Evolutionary conservation across 2,329 filamentous ascomycete species (phyloP), one percentile per base, ranked within the genome.

Genomic region (Alternaria conjuncta): DNA sequence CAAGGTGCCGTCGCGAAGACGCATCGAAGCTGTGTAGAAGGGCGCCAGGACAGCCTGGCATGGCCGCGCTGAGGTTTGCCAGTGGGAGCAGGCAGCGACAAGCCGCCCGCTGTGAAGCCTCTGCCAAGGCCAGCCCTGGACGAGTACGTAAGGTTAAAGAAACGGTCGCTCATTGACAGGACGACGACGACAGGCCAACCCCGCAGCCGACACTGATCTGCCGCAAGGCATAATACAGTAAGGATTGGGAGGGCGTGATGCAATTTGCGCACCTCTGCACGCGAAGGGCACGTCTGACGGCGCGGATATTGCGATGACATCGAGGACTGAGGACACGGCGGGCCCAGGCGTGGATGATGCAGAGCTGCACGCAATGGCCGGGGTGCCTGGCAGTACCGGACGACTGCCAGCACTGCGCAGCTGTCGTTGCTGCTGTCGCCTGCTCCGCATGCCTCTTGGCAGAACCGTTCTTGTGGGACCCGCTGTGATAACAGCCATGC

Each of bases 21-120:
- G 77, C 76, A 78, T 66, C 71, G 77, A 79, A 79, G 66, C 71
- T 71, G 75, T 72, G 69, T 75, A 67, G 76, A 79, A 78, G 66
- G 71, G 45, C 43, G 45, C 21, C 20, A 53, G 6, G 49, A 23
- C 30, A 18, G 49, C 28, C 49, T 44, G 56, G 36, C 21, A 65
- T 55, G 55, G 60, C 70, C 64, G 66, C 67, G 74, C 72, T 73
- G 26, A 18, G 64, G 70, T 61, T 60, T 67, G 70, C 70, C 64
- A 69, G 61, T 68, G 57, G 62, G 61, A 67, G 62, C 9, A 25
- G 55, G 45, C 63, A 70, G 65, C 69, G 59, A 59, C 56, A 65
- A 66, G 67, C 67, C 71, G 71, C 69, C 71, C 69, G 69, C 65
- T 64, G 64, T 66, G 69, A 70, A 71, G 70, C 67, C 69, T 46